Conservation (phyloP, 305 asterid species). For the Coffea humblotiana region DNA sequence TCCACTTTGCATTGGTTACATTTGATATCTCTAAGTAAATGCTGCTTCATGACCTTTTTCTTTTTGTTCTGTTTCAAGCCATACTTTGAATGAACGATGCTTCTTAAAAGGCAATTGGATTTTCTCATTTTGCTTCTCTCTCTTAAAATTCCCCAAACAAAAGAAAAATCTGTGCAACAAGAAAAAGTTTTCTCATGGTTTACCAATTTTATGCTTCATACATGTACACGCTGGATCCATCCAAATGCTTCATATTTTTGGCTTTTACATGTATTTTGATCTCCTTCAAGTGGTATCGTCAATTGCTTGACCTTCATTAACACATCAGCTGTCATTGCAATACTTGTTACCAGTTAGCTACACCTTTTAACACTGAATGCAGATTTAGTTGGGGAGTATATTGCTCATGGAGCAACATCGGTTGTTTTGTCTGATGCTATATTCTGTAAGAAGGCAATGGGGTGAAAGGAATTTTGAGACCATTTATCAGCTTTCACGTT, state of each 20-base stretch:
- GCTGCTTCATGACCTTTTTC: no score
- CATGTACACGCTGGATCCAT: neutral
- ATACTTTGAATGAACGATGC: neutral
- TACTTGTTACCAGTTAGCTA: neutral
- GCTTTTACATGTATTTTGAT: neutral
- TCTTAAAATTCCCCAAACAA: neutral
- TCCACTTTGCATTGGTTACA: no score
- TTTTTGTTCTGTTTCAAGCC: neutral
- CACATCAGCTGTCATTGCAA: neutral
- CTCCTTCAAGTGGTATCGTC: neutral
- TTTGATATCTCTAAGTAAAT: no score
- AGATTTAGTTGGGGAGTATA: constrained; percentile 61
- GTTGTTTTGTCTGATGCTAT: constrained; percentile 90
- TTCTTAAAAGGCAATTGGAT: neutral
- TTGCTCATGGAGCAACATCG: constrained; percentile 67
- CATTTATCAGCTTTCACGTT: constrained; percentile 50
- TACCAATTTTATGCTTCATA: neutral
- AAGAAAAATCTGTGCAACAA: neutral
- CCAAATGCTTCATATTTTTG: neutral
- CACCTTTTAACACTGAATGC: constrained; percentile 20
- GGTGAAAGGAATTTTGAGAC: constrained; percentile 38
- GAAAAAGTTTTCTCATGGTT: neutral
- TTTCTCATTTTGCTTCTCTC: neutral
- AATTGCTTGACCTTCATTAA: neutral
- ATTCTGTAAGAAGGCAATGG: constrained; percentile 64